A percentile compares a stretch with the other conserved stretches of the same genome.
Evolutionary conservation across 2,329 filamentous ascomycete genomes (phyloP).

Genomic region (Sphaerulina musiva): DNA sequence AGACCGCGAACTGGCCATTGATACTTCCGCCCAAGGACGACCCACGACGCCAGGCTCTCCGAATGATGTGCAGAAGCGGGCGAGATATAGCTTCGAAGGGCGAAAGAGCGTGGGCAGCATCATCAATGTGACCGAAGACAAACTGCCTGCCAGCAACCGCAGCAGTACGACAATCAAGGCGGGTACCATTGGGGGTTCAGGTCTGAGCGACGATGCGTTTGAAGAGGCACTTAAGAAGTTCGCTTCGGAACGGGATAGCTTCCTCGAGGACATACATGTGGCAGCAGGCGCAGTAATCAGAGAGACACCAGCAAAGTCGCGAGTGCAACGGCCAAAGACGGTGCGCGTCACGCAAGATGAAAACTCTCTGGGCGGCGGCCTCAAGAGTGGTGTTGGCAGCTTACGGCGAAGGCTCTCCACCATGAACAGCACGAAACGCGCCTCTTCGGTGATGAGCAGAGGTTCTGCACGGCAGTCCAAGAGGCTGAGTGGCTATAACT

Average conservation of each 20-base stretch:
- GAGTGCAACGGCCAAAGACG: constrained; percentile 62
- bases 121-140: constrained; percentile 39
- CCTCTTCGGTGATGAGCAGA: constrained; percentile 63
- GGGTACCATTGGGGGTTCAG: constrained; percentile 36
- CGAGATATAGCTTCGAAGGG: constrained; percentile 43
- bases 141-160: constrained; percentile 53
- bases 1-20: constrained; percentile 52
- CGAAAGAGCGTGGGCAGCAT: constrained; percentile 49
- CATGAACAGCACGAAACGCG: constrained; percentile 90
- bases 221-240: constrained; percentile 91
- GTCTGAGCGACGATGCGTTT: constrained; percentile 63
- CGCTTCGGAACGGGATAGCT: constrained; percentile 87
- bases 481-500: constrained; percentile 94
- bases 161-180: constrained; percentile 59
- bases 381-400: constrained; percentile 66
- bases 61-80: constrained; percentile 35
- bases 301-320: constrained; percentile 41
- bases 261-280: constrained; percentile 86
- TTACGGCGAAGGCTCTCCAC: constrained; percentile 90
- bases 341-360: constrained; percentile 76
- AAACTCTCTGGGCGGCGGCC: constrained; percentile 33
- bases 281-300: constrained; percentile 66
- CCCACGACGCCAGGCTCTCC: constrained; percentile 42
- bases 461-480: constrained; percentile 73
- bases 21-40: constrained; percentile 38